Percentiles rank a stretch among this genome's conserved stretches.
phyloP scores from a whole-genome alignment of 1,139 yeast species.

The Dujonia santamariae region DNA sequence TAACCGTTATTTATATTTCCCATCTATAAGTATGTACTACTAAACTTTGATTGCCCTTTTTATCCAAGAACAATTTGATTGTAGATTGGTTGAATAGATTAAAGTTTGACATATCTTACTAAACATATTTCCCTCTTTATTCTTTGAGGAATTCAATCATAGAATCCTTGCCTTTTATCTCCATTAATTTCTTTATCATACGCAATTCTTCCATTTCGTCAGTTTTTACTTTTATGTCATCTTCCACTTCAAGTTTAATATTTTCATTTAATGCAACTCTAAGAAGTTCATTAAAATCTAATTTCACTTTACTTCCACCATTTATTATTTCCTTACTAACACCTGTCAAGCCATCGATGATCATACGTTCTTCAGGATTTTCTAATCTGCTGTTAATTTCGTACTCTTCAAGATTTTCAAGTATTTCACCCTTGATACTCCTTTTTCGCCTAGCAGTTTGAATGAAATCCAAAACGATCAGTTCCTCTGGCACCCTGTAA shows the following conservation, averaged over 20 bases:
- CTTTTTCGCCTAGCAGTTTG: constrained; percentile 19
- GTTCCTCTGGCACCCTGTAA: constrained; percentile 68
- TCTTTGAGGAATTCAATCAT: constrained; percentile 51
- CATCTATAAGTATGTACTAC: too few relatives aligned
- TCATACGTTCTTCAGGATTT: constrained; percentile 21
- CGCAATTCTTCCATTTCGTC: constrained; percentile 50
- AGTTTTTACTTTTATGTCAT: background rate
- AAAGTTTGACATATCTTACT: too few relatives aligned
- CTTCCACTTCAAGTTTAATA: background rate
- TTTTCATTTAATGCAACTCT: constrained; percentile 19
- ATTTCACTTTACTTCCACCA: constrained; percentile 6
- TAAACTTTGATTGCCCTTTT: too few relatives aligned
- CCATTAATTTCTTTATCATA: constrained; percentile 55
- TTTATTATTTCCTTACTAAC: too few relatives aligned
- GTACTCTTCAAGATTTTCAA: constrained; percentile 23
- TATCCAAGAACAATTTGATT: too few relatives aligned
- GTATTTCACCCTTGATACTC: constrained; percentile 21
- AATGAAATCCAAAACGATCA: constrained; percentile 73
- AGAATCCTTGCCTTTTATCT: constrained; percentile 66
- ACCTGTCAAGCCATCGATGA: constrained; percentile 25
- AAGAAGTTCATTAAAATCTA: constrained; percentile 28
- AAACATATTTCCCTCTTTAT: too few relatives aligned
- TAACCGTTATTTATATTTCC: too few relatives aligned
- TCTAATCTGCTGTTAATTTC: constrained; percentile 20
- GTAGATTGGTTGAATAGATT: too few relatives aligned